These are phyloP conservation scores for Erysimum pusillum DNA, from an alignment of 441 rosid genomes.

Conservation along the genomic window DNA sequence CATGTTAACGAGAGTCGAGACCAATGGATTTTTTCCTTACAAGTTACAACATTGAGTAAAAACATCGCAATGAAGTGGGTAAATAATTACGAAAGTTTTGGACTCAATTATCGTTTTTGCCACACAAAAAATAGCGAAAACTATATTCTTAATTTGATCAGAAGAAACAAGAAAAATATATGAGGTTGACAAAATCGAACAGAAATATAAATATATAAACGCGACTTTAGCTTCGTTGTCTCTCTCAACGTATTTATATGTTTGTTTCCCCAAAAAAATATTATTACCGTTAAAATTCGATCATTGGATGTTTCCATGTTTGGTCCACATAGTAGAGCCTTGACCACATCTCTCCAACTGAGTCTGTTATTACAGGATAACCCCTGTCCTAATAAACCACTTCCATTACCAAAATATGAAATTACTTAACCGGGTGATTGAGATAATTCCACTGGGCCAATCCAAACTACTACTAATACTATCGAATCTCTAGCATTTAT, in stretches of 20 bases:
- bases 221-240: conserved; percentile 29
- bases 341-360: conserved; percentile 41
- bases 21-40: background rate
- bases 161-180: conserved; percentile 24
- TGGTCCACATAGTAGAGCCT: conserved; percentile 45
- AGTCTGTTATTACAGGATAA: conserved; percentile 17
- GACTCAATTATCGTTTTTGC: background rate
- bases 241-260: conserved; percentile 15
- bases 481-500: background rate
- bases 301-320: conserved; percentile 41
- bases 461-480: background rate
- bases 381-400: conserved; percentile 19
- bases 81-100: background rate
- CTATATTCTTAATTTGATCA: background rate
- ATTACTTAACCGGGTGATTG: background rate
- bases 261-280: conserved; percentile 21
- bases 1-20: conserved; percentile 9
- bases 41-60: background rate
- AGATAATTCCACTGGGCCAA: background rate
- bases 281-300: conserved; percentile 42
- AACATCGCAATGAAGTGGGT: conserved; percentile 5
- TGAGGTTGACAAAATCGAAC: conserved; percentile 41
- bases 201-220: conserved; percentile 8
- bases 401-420: conserved; percentile 2
- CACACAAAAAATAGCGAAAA: background rate